Conservation (phyloP, 768 basidiomycete species). For the Xerocomellus dryophilus region DNA sequence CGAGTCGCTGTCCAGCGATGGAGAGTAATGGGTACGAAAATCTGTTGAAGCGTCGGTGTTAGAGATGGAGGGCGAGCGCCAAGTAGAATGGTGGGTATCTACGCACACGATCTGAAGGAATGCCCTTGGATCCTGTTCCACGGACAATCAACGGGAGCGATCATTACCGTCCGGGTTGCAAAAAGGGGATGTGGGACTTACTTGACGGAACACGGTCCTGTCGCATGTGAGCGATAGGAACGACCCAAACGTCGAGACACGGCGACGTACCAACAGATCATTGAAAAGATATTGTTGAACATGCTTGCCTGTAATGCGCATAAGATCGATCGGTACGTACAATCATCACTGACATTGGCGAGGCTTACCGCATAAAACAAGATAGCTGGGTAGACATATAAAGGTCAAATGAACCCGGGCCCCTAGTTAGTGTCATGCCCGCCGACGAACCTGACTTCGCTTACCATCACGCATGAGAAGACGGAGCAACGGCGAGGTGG, state of each 20-base stretch:
- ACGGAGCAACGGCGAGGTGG: conserved; percentile 3
- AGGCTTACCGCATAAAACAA: conserved; percentile 16
- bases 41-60: background rate
- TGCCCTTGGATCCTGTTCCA: background rate
- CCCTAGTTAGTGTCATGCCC: no score
- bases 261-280: conserved; percentile 12
- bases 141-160: no score
- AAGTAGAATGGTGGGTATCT: background rate
- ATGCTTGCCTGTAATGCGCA: conserved; percentile 1
- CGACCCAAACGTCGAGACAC: no score
- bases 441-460: background rate
- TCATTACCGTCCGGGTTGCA: no score
- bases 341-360: no score
- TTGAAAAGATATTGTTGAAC: background rate
- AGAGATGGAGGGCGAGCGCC: background rate
- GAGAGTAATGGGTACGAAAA: conserved; percentile 9
- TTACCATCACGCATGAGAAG: conserved; percentile 28
- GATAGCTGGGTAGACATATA: conserved; percentile 1
- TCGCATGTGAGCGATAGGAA: background rate
- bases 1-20: conserved; percentile 24
- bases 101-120: background rate
- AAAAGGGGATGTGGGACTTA: background rate
- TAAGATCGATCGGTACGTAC: background rate
- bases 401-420: background rate
- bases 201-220: conserved; percentile 10